Conservation (phyloP, 257 asterid genomes). For the Dorcoceras hygrometricum region DNA sequence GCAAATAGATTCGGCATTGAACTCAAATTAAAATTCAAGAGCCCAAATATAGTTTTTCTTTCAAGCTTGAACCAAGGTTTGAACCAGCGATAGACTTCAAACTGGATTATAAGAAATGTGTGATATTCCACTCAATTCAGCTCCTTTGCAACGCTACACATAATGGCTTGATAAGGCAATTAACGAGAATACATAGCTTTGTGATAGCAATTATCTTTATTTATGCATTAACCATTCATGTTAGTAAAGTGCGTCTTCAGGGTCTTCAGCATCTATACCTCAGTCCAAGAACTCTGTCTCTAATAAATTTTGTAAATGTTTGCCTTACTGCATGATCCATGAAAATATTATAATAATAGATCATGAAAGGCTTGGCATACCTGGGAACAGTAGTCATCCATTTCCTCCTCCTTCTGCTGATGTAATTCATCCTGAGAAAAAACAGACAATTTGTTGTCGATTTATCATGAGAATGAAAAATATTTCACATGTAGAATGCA, state of each 20-base stretch:
- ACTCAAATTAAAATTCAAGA: not conserved
- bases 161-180: not conserved
- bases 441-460: constrained; percentile 20
- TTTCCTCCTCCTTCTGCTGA: constrained; percentile 88
- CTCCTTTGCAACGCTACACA: not conserved
- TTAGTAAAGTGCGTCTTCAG: not conserved
- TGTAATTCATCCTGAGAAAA: constrained; percentile 79
- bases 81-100: too few relatives aligned
- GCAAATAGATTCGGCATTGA: not conserved
- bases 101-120: too few relatives aligned
- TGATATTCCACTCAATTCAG: not conserved
- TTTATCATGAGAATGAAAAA: constrained; percentile 19
- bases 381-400: constrained; percentile 99
- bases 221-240: not conserved
- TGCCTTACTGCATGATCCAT: constrained; percentile 7
- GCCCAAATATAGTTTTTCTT: not conserved
- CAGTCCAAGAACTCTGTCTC: too few relatives aligned
- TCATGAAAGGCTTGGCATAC: constrained; percentile 36
- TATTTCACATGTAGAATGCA: constrained; percentile 1
- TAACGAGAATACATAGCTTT: not conserved
- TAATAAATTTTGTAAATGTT: constrained; percentile 1
- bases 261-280: too few relatives aligned
- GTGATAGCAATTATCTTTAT: constrained; percentile 6
- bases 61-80: not conserved
- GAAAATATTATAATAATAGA: constrained; percentile 10